Conservation (phyloP, 805 yeast genomes). For the Ogataea naganishii region DNA sequence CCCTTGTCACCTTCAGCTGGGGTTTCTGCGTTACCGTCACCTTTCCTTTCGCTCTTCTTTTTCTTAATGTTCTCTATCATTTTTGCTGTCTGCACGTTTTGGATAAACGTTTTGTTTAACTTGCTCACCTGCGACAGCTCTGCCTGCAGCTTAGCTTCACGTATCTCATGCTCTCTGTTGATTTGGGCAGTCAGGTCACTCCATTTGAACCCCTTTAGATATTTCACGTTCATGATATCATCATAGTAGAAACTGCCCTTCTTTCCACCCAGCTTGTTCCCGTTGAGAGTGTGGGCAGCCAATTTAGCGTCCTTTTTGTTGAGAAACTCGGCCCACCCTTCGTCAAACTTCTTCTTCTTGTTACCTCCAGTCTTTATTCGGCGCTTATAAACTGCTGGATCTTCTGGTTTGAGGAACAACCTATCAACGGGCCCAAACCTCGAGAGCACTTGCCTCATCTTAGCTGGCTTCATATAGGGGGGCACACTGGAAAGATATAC, state of each 20-base stretch:
- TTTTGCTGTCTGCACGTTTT: slow-evolving; percentile 80
- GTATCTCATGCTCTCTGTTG: slow-evolving; percentile 78
- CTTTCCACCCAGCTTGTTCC: slow-evolving; percentile 85
- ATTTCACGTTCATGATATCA: slow-evolving; percentile 86
- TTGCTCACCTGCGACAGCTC: slow-evolving; percentile 86
- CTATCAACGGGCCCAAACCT: slow-evolving; percentile 87
- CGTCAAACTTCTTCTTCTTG: slow-evolving; percentile 77
- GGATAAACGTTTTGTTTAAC: slow-evolving; percentile 74
- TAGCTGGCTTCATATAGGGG: slow-evolving; percentile 95
- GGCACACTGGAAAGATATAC: slow-evolving; percentile 89
- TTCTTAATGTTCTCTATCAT: slow-evolving; percentile 61
- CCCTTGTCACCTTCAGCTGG: slow-evolving; percentile 5
- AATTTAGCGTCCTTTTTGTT: slow-evolving; percentile 82
- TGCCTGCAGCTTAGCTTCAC: slow-evolving; percentile 80
- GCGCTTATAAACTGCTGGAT: slow-evolving; percentile 47
- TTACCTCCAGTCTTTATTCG: slow-evolving; percentile 87
- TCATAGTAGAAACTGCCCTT: slow-evolving; percentile 88
- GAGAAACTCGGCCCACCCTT: slow-evolving; percentile 94
- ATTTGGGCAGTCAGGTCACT: slow-evolving; percentile 87
- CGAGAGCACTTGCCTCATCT: slow-evolving; percentile 69
- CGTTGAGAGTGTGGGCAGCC: slow-evolving; percentile 80
- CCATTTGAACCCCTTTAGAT: slow-evolving; percentile 92
- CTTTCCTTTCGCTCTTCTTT: slow-evolving; percentile 31
- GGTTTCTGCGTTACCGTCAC: slow-evolving; percentile 15
- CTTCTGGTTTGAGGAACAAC: slow-evolving; percentile 81